These are phyloP conservation scores for Bruguiera gymnorhiza DNA, from an alignment of 345 rosid species.

Conservation along the genomic window DNA sequence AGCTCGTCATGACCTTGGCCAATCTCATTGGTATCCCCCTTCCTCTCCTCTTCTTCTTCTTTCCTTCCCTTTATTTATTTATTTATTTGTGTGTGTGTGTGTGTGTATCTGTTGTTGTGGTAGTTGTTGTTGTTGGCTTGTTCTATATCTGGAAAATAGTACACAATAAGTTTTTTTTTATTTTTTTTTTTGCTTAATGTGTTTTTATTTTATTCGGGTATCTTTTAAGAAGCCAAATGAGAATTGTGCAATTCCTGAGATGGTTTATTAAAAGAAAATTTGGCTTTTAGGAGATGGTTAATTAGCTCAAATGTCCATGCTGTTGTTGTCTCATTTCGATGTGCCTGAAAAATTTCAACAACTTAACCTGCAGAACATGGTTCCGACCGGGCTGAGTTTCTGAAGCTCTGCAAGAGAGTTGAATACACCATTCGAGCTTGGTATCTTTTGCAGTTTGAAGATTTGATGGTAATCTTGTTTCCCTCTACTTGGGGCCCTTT, in stretches of 20 bases:
- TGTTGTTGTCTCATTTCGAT: neutral
- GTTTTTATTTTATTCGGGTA: too few relatives aligned
- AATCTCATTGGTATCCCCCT: constrained; percentile 54
- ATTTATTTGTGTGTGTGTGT: too few relatives aligned
- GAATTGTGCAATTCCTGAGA: too few relatives aligned
- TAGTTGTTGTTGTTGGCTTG: too few relatives aligned
- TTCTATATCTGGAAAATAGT: too few relatives aligned
- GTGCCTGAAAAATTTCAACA: neutral
- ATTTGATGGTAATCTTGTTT: constrained; percentile 63
- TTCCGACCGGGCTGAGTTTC: constrained; percentile 69
- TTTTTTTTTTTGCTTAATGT: too few relatives aligned
- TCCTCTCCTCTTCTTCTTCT: neutral
- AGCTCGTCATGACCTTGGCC: constrained; percentile 89
- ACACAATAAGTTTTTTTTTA: too few relatives aligned
- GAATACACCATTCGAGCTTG: constrained; percentile 97
- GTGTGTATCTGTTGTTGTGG: too few relatives aligned
- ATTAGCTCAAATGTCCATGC: neutral
- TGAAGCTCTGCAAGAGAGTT: constrained; percentile 85
- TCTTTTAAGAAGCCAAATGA: too few relatives aligned
- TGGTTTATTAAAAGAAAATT: too few relatives aligned
- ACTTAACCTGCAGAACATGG: constrained; percentile 50
- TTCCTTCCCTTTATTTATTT: neutral
- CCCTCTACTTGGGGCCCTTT: neutral
- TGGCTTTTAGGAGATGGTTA: too few relatives aligned
- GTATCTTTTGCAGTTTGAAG: constrained; percentile 92